Conservation (phyloP, 768 basidiomycete species). For the Podaxis rugospora region DNA sequence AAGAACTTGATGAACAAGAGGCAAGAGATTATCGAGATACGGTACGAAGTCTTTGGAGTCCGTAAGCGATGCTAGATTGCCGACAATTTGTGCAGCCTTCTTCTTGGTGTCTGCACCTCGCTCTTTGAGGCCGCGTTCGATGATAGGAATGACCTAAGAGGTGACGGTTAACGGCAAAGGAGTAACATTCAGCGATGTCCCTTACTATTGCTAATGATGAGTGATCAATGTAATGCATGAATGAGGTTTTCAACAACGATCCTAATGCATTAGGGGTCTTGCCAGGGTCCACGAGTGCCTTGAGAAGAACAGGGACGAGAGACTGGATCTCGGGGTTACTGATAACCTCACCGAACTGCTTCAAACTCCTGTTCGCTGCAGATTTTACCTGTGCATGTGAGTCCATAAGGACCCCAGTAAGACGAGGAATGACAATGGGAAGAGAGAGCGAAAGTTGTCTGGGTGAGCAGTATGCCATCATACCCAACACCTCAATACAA, state of each 20-base stretch:
- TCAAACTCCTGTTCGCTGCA: constrained; percentile 92
- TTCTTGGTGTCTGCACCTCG: constrained; percentile 92
- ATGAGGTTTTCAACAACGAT: constrained; percentile 89
- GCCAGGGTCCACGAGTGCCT: constrained; percentile 91
- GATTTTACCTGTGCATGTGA: constrained; percentile 94
- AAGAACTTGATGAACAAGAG: constrained; percentile 87
- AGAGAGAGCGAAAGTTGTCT: constrained; percentile 91
- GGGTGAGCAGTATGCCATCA: constrained; percentile 99
- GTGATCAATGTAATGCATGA: constrained; percentile 97
- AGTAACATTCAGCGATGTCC: background rate
- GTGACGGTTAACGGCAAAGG: background rate
- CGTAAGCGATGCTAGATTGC: constrained; percentile 90
- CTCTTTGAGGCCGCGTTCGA: constrained; percentile 90
- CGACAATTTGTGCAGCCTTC: constrained; percentile 94
- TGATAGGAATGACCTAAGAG: constrained; percentile 82
- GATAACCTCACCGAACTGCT: constrained; percentile 98
- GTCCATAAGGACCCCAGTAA: constrained; percentile 93
- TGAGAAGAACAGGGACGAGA: constrained; percentile 84
- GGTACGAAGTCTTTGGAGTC: constrained; percentile 93
- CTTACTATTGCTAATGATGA: constrained; percentile 89
- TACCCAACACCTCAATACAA: constrained; percentile 92
- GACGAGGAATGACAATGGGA: constrained; percentile 93
- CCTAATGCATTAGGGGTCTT: constrained; percentile 84
- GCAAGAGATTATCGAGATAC: constrained; percentile 84
- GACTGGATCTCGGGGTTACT: constrained; percentile 95